Percentiles rank a stretch among this genome's conserved stretches.
Conservation (phyloP, 371 early-diverging fungal genomes). For the Zychaea mexicana region DNA sequence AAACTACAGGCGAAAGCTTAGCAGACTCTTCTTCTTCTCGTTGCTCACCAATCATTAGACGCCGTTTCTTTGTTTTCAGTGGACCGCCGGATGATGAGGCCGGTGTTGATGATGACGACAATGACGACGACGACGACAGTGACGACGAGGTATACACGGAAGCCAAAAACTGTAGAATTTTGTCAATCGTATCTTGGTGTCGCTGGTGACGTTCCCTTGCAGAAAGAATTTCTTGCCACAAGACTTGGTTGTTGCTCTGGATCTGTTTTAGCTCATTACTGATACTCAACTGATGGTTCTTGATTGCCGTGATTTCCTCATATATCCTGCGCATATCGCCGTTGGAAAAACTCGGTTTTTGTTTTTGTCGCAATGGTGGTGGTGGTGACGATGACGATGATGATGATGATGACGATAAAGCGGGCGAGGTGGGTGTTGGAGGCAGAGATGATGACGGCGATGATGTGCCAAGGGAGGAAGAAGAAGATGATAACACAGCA, state of each 20-base stretch:
- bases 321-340: constrained; percentile 62
- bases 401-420: background rate
- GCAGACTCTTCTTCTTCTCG: constrained; percentile 8
- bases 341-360: background rate
- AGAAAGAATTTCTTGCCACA: constrained; percentile 85
- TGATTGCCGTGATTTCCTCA: constrained; percentile 87
- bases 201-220: constrained; percentile 78
- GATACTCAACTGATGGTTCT: constrained; percentile 87
- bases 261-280: constrained; percentile 82
- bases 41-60: constrained; percentile 37
- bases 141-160: constrained; percentile 61
- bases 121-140: background rate
- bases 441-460: background rate
- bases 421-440: background rate
- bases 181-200: constrained; percentile 94
- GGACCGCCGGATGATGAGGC: constrained; percentile 25
- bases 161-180: constrained; percentile 80
- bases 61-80: constrained; percentile 41
- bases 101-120: background rate
- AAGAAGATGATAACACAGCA: background rate
- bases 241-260: constrained; percentile 82
- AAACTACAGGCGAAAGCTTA: background rate
- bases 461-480: background rate
- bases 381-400: background rate
- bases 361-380: background rate